Percentiles rank a stretch among this genome's conserved stretches.
Conservation (phyloP, 2,329 filamentous ascomycete genomes). For the Beauveria rudraprayagi region DNA sequence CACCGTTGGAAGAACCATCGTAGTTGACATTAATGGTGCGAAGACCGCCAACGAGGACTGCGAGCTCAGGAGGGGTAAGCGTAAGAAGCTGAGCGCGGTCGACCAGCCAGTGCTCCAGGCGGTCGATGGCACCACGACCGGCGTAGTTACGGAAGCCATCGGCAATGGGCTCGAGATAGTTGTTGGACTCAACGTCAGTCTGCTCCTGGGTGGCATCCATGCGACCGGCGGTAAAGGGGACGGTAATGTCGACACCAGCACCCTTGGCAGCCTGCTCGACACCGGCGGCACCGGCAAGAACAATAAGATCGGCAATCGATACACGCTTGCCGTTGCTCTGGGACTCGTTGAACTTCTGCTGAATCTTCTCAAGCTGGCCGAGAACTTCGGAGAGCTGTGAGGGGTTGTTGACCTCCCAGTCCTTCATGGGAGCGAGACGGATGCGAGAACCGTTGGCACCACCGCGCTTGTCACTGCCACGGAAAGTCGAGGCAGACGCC, state of each 20-base stretch:
- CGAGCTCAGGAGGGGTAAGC: slow-evolving; percentile 62
- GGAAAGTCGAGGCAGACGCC: slow-evolving; percentile 65
- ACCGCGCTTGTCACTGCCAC: slow-evolving; percentile 70
- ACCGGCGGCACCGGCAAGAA: slow-evolving; percentile 62
- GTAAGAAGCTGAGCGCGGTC: slow-evolving; percentile 65
- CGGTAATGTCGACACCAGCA: slow-evolving; percentile 40
- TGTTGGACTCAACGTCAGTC: slow-evolving; percentile 58
- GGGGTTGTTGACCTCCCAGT: slow-evolving; percentile 71
- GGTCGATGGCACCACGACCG: slow-evolving; percentile 49
- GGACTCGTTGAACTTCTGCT: slow-evolving; percentile 57
- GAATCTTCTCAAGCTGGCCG: slow-evolving; percentile 51
- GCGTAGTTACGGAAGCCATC: slow-evolving; percentile 80
- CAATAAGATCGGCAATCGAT: slow-evolving; percentile 71
- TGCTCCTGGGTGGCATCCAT: slow-evolving; percentile 63
- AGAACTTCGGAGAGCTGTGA: slow-evolving; percentile 55
- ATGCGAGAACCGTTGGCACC: slow-evolving; percentile 76
- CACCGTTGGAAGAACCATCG: slow-evolving; percentile 58
- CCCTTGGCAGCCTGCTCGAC: slow-evolving; percentile 60
- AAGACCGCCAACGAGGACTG: slow-evolving; percentile 63
- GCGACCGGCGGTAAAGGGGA: slow-evolving; percentile 68
- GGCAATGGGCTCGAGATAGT: slow-evolving; percentile 57
- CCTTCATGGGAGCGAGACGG: slow-evolving; percentile 61
- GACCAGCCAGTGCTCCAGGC: slow-evolving; percentile 61
- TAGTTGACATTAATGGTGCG: slow-evolving; percentile 63
- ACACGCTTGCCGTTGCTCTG: slow-evolving; percentile 58